These are phyloP conservation scores for Cyclotella sp. DNA, from an alignment of 108 stramenopile species.

Conservation along the genomic window DNA sequence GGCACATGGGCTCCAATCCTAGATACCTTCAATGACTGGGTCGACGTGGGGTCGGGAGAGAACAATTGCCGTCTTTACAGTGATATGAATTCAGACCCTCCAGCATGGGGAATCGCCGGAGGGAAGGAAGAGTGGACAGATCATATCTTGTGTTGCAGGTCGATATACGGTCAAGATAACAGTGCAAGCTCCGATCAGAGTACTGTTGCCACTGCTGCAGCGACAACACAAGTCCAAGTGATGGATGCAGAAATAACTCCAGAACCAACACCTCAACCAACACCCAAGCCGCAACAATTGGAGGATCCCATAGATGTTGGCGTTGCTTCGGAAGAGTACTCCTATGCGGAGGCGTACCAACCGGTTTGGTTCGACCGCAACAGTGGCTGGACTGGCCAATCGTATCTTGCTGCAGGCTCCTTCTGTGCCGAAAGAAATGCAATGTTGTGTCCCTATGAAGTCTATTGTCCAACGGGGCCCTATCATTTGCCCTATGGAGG, in stretches of 20 bases:
- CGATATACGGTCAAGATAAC: background rate
- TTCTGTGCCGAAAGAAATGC: slow-evolving; percentile 23
- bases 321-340: slow-evolving; percentile 10
- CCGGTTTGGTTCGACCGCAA: slow-evolving; percentile 15
- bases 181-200: background rate
- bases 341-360: slow-evolving; percentile 6
- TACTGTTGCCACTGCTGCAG: background rate
- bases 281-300: background rate
- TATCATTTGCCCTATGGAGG: slow-evolving; percentile 35
- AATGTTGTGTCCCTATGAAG: slow-evolving; percentile 24
- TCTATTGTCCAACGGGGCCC: slow-evolving; percentile 30
- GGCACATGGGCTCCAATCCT: slow-evolving; percentile 19
- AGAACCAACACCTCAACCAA: background rate
- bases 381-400: slow-evolving; percentile 14
- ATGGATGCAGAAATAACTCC: background rate
- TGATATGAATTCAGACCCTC: slow-evolving; percentile 19
- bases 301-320: background rate
- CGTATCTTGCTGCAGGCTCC: background rate
- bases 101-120: slow-evolving; percentile 14
- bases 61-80: slow-evolving; percentile 14
- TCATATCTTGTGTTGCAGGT: slow-evolving; percentile 28
- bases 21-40: slow-evolving; percentile 18
- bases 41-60: slow-evolving; percentile 5
- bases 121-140: slow-evolving; percentile 5
- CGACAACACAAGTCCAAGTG: background rate